These are phyloP conservation scores for Globisporangium ultimum DNA, from an alignment of 352 stramenopile species.

Conservation along the genomic window DNA sequence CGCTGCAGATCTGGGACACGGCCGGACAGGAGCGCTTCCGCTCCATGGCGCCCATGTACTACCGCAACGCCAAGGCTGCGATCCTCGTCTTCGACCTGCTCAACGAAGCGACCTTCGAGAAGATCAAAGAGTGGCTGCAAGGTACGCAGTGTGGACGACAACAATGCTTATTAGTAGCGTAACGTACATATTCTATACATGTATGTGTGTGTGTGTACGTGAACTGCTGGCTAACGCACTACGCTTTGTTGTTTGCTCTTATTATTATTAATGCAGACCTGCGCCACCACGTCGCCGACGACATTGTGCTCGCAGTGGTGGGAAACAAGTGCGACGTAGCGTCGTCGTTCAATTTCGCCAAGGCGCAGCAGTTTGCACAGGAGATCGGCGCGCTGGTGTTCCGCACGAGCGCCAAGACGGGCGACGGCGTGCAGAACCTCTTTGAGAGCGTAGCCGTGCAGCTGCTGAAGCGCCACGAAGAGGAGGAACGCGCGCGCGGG, in stretches of 20 bases:
- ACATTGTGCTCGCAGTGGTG: constrained; percentile 81
- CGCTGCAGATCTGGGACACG: constrained; percentile 88
- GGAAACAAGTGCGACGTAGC: constrained; percentile 81
- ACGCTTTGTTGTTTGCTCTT: constrained; percentile 1
- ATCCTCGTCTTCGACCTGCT: constrained; percentile 86
- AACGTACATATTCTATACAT: background rate
- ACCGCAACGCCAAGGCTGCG: constrained; percentile 84
- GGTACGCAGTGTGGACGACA: constrained; percentile 21
- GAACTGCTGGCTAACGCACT: background rate
- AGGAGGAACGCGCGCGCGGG: constrained; percentile 44
- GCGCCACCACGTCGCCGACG: constrained; percentile 69
- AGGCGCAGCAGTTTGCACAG: constrained; percentile 68
- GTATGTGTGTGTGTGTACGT: background rate
- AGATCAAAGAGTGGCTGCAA: constrained; percentile 86
- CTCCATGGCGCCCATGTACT: constrained; percentile 90
- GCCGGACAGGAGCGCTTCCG: constrained; percentile 76
- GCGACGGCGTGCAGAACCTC: constrained; percentile 67
- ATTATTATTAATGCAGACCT: constrained; percentile 35
- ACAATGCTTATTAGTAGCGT: too few species aligned
- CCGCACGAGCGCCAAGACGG: constrained; percentile 77
- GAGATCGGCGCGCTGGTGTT: constrained; percentile 85
- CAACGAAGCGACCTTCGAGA: constrained; percentile 75
- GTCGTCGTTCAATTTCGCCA: constrained; percentile 61
- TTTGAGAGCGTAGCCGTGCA: constrained; percentile 73
- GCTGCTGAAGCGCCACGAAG: constrained; percentile 75